Evolutionary conservation across 352 stramenopile genomes (phyloP).

Genomic region (Lagenidium sp.): DNA sequence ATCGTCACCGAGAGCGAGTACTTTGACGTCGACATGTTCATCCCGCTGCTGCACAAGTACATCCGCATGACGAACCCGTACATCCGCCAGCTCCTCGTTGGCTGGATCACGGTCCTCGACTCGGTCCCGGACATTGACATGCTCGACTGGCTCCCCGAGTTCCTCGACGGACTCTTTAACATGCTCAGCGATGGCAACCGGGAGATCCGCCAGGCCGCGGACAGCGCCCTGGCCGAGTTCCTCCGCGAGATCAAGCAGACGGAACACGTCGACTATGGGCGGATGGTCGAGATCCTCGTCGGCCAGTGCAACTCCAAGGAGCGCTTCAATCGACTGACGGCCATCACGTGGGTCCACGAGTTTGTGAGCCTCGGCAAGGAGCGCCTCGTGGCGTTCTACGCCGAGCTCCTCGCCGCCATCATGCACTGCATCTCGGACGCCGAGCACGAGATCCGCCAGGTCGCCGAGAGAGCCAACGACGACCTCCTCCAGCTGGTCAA

Average conservation of each 20-base stretch:
- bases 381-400: constrained; percentile 94
- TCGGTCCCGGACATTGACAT: constrained; percentile 99
- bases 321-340: constrained; percentile 95
- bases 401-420: constrained; percentile 93
- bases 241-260: constrained; percentile 95
- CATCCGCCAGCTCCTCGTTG: constrained; percentile 96
- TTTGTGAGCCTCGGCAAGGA: constrained; percentile 95
- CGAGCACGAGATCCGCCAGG: constrained; percentile 94
- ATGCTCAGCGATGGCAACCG: constrained; percentile 99
- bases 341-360: constrained; percentile 97
- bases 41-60: constrained; percentile 99
- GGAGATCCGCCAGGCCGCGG: constrained; percentile 95
- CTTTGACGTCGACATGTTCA: constrained; percentile 99
- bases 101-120: constrained; percentile 99
- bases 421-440: constrained; percentile 97
- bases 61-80: constrained; percentile 98
- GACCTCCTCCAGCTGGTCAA: constrained; percentile 94
- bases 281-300: constrained; percentile 97
- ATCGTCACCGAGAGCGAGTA: constrained; percentile 98
- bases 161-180: constrained; percentile 98
- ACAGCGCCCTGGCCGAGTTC: constrained; percentile 93
- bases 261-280: constrained; percentile 95
- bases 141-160: constrained; percentile 96
- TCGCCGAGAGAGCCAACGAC: constrained; percentile 96
- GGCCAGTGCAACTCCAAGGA: constrained; percentile 97